Percentiles rank a stretch among this genome's conserved stretches.
Conservation (phyloP, 176 grass and related monocot species). For the Dactylis glomerata region DNA sequence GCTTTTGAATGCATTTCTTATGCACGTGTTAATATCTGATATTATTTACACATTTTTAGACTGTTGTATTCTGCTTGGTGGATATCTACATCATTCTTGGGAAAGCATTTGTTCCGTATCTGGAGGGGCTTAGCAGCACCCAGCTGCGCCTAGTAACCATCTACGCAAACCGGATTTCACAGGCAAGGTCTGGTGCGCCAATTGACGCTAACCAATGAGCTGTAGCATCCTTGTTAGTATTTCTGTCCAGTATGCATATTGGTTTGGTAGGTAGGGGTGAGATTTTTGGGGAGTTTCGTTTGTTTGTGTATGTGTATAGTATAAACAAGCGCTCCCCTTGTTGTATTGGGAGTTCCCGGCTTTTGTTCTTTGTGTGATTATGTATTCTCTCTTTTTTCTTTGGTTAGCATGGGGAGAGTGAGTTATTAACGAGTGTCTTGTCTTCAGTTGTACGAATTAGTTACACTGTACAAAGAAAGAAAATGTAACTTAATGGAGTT, state of each 20-base stretch:
- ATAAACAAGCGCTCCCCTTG: constrained; percentile 24
- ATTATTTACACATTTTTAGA: constrained; percentile 38
- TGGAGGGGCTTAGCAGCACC: constrained; percentile 88
- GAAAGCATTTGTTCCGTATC: constrained; percentile 77
- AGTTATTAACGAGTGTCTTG: constrained; percentile 27
- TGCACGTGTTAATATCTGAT: constrained; percentile 17
- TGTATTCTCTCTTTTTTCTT: background rate
- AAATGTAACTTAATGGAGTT: constrained; percentile 36
- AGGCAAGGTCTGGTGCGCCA: constrained; percentile 64
- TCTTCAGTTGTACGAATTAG: constrained; percentile 29
- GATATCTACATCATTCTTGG: constrained; percentile 97
- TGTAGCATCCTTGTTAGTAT: constrained; percentile 36
- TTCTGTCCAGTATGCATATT: constrained; percentile 44
- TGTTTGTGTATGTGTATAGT: constrained; percentile 80
- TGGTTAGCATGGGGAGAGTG: constrained; percentile 33
- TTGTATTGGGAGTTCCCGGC: constrained; percentile 4
- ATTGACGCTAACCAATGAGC: constrained; percentile 58
- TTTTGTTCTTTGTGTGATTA: constrained; percentile 39
- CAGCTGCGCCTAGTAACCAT: constrained; percentile 88
- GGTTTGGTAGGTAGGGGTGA: constrained; percentile 40
- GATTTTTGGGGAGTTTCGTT: constrained; percentile 45
- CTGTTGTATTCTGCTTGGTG: constrained; percentile 94
- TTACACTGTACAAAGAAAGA: constrained; percentile 57
- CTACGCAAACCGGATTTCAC: constrained; percentile 91
- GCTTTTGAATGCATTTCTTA: background rate